Evolutionary conservation across 257 asterid genomes (phyloP).

Genomic region (Pogostemon cablin): DNA sequence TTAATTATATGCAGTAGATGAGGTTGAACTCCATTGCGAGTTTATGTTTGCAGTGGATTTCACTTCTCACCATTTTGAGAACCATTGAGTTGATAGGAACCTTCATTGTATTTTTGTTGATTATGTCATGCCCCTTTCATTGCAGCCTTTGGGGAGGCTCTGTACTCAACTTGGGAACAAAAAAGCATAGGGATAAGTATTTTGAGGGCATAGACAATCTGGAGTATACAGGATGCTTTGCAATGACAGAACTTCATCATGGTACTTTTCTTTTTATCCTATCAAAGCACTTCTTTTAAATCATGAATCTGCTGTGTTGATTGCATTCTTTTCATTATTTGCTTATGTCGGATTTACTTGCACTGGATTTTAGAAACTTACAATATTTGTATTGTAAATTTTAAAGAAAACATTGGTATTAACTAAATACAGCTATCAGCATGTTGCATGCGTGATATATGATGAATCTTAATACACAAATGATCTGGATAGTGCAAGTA

Average conservation of each 20-base stretch:
- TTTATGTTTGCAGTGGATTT: conserved; percentile 10
- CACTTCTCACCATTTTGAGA: not conserved
- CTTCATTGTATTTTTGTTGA: not conserved
- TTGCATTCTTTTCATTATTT: not conserved
- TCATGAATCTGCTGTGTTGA: not conserved
- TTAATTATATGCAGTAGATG: not conserved
- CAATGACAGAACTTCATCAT: conserved; percentile 98
- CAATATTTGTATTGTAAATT: not conserved
- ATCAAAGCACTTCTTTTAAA: not conserved
- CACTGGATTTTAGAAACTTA: conserved; percentile 12
- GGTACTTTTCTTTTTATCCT: conserved; percentile 54
- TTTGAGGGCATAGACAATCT: conserved; percentile 83
- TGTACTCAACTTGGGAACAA: conserved; percentile 90
- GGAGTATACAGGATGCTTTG: conserved; percentile 93
- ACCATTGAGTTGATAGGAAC: conserved; percentile 7
- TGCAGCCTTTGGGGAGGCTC: conserved; percentile 99
- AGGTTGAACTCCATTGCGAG: not conserved
- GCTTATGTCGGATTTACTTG: not conserved
- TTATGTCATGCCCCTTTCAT: conserved; percentile 1
- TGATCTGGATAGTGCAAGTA: conserved; percentile 22
- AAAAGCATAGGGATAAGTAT: conserved; percentile 85
- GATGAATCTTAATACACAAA: conserved; percentile 15
- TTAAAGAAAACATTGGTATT: not conserved
- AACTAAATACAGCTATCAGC: not conserved
- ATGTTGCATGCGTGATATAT: not conserved